Conservation (phyloP, 441 rosid genomes). For the Manihot esculenta region DNA sequence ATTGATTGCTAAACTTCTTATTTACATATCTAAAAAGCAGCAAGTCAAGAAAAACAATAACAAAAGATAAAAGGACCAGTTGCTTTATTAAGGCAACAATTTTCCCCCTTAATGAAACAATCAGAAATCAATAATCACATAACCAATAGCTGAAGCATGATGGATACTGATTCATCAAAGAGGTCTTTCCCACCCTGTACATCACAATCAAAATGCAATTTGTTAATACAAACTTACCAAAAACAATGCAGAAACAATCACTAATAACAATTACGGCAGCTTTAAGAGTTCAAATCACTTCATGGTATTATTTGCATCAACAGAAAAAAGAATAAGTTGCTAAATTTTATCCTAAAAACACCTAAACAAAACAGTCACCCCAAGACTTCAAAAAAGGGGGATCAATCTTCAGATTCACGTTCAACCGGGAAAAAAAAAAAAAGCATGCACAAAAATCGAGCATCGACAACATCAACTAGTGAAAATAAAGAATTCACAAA, state of each 20-base stretch:
- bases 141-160: slow-evolving; percentile 13
- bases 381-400: not conserved
- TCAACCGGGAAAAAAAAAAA: too few relatives aligned
- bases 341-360: not conserved
- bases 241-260: not conserved
- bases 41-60: slow-evolving; percentile 16
- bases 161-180: slow-evolving; percentile 89
- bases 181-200: slow-evolving; percentile 86
- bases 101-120: not conserved
- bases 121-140: not conserved
- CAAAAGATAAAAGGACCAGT: not conserved
- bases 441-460: too few relatives aligned
- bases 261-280: not conserved
- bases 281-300: not conserved
- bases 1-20: slow-evolving; percentile 91
- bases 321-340: not conserved
- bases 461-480: too few relatives aligned
- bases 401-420: not conserved
- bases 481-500: not conserved
- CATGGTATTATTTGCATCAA: not conserved
- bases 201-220: not conserved
- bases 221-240: not conserved
- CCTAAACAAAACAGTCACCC: too few relatives aligned
- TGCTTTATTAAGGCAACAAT: not conserved
- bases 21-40: slow-evolving; percentile 66